A percentile compares a stretch with the other conserved stretches of the same genome.
phyloP scores from a whole-genome alignment of 129 eudicot genomes.

The sunflower (Helianthus annuus) region DNA sequence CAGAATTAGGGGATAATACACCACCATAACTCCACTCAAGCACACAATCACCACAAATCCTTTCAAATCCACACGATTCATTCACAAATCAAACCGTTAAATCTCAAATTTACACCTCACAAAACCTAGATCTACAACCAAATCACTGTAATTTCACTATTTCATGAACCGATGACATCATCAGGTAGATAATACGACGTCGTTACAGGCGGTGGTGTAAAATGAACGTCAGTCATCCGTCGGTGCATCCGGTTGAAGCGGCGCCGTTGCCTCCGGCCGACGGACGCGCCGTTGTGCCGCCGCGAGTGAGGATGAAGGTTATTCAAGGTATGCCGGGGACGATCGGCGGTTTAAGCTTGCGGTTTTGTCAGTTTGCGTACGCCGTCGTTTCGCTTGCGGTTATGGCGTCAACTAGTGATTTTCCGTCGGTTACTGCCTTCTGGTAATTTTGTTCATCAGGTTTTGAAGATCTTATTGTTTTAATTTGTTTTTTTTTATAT shows the following conservation, averaged over 20 bases:
- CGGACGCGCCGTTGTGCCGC: slow-evolving; percentile 48
- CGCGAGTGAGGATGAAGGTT: slow-evolving; percentile 66
- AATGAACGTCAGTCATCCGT: slow-evolving; percentile 70
- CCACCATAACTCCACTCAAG: slow-evolving; percentile 14
- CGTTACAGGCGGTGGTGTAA: slow-evolving; percentile 33
- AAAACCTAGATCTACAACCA: slow-evolving; percentile 29
- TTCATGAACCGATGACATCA: slow-evolving; percentile 20
- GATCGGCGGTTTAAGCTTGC: slow-evolving; percentile 63
- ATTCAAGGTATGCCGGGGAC: slow-evolving; percentile 88
- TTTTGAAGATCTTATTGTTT: slow-evolving; percentile 17
- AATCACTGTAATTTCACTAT: slow-evolving; percentile 17
- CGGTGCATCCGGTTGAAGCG: slow-evolving; percentile 76
- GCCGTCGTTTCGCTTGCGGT: slow-evolving; percentile 63
- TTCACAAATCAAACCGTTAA: slow-evolving; percentile 21
- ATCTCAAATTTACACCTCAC: slow-evolving; percentile 18
- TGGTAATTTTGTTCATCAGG: slow-evolving; percentile 44
- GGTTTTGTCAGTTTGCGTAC: slow-evolving; percentile 62
- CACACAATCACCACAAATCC: slow-evolving; percentile 6
- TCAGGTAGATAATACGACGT: slow-evolving; percentile 33
- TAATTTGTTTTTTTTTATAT: background rate
- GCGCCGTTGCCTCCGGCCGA: slow-evolving; percentile 60
- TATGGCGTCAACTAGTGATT: slow-evolving; percentile 78
- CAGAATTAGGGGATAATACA: slow-evolving; percentile 22
- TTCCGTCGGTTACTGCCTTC: slow-evolving; percentile 88
- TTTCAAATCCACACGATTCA: slow-evolving; percentile 15